Evolutionary conservation across 2,329 filamentous ascomycete genomes (phyloP).

Genomic region (Colletotrichum costaricense): DNA sequence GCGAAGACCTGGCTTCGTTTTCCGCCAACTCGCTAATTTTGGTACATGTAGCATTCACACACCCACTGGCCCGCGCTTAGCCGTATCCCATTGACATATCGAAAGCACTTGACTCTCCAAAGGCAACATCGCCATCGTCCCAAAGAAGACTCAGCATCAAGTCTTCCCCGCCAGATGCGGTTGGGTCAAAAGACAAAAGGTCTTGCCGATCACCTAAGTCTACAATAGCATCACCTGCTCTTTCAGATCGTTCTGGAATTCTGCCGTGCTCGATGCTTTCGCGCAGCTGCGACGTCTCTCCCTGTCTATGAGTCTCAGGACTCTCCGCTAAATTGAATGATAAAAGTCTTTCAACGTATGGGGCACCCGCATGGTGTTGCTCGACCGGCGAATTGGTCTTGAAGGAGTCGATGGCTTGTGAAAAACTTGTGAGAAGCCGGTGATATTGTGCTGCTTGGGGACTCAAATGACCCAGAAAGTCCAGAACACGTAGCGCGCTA

Average conservation of each 20-base stretch:
- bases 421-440: constrained; percentile 7
- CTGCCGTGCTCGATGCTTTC: too few species aligned
- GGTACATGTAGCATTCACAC: too few species aligned
- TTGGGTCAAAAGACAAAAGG: background rate
- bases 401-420: background rate
- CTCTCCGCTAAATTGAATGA: background rate
- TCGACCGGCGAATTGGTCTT: background rate
- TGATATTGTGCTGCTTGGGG: constrained; percentile 9
- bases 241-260: background rate
- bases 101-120: background rate
- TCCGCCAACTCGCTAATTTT: too few species aligned
- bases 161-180: background rate
- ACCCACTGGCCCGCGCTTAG: background rate
- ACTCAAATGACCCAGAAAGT: background rate
- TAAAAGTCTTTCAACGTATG: constrained; percentile 11
- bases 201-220: too few species aligned
- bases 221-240: background rate
- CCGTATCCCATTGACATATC: background rate
- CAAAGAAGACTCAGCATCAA: constrained; percentile 11
- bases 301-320: background rate
- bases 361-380: background rate
- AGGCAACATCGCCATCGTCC: background rate
- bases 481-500: background rate
- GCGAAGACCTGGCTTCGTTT: too few species aligned
- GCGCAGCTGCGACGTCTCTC: background rate